Evolutionary conservation across 495 filamentous ascomycete genomes (phyloP), one percentile per base, ranked within the genome.

Genomic region (Neurospora sp.): DNA sequence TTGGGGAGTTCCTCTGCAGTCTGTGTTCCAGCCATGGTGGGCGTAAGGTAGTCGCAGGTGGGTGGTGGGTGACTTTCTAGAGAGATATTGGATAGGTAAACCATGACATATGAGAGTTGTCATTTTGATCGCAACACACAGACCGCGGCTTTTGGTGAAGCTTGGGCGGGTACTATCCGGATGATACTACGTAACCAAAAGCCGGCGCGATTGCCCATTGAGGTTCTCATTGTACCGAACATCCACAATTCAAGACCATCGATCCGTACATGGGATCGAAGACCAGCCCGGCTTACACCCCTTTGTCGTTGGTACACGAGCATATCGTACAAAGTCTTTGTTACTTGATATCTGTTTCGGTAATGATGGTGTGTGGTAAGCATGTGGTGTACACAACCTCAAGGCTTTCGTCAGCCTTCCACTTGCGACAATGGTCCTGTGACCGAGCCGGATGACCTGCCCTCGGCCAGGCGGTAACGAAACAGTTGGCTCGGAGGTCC

Each of bases 1-100:
- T 70, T 89, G 86, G 86, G 79, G 75, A 0, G 77, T 88, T 23
- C 84, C 87, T 10, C 73, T 86, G 5, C 75, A 75, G 27, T 84
- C 78, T 39, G 82, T 84, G 8, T 76, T 85, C 5, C 72, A 74
- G 10, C 27, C 27, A 31, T 66, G 54, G 54, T 66, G 27, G 54
- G 14, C 54, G 54, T 66, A 66, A 37, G 54, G 27, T 35, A 35
- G 54, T 35, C 11, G 20, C 10, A 54, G 48, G 23, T 59, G 2
- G 20, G 20, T 23, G 20, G 20, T 10, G 27, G 11, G n/a, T 62
- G 31, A 9, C 54, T 66, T 4, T 35, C 5, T 37, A 35, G 12
- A 8, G 54, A 62, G 23, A 27, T 59, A 14, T 23, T 62, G 54
- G 48, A 27, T 27, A 23, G 48, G 48, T 31, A 16, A 8, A 31